These are phyloP conservation scores for Aspergillus wentii DNA, from an alignment of 495 filamentous ascomycete species.

Conservation along the genomic window DNA sequence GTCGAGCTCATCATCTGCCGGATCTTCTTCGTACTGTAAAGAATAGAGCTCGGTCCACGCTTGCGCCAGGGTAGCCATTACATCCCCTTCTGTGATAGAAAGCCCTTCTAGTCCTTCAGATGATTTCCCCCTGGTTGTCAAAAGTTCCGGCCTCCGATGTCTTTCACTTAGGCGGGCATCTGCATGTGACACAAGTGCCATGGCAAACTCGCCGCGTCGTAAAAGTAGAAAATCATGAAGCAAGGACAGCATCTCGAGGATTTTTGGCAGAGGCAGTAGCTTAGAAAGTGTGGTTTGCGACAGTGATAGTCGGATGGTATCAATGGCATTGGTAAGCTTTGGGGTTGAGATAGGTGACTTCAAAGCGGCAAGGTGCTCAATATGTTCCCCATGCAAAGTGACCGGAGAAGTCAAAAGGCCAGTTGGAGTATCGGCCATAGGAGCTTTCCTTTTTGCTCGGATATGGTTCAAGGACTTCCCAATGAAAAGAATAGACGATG, in stretches of 20 bases:
- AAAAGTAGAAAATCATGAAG: slow-evolving; percentile 86
- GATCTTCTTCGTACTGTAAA: slow-evolving; percentile 68
- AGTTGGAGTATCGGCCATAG: slow-evolving; percentile 24
- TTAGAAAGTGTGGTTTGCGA: slow-evolving; percentile 77
- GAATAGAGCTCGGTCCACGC: slow-evolving; percentile 74
- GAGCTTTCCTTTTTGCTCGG: slow-evolving; percentile 42
- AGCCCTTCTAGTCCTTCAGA: slow-evolving; percentile 45
- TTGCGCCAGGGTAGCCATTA: slow-evolving; percentile 64
- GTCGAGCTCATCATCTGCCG: slow-evolving; percentile 69
- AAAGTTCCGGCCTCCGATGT: slow-evolving; percentile 25
- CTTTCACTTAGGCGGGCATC: slow-evolving; percentile 63
- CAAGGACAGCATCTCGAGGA: slow-evolving; percentile 70
- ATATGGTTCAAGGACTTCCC: slow-evolving; percentile 85
- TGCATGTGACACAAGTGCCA: slow-evolving; percentile 77
- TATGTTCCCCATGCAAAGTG: slow-evolving; percentile 66
- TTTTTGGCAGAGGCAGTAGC: slow-evolving; percentile 68
- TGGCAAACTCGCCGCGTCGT: slow-evolving; percentile 83
- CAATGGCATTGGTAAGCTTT: slow-evolving; percentile 63
- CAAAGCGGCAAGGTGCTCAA: slow-evolving; percentile 65
- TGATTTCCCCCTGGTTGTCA: slow-evolving; percentile 14
- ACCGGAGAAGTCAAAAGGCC: slow-evolving; percentile 49
- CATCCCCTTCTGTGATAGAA: slow-evolving; percentile 81
- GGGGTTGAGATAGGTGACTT: slow-evolving; percentile 67
- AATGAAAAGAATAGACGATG: slow-evolving; percentile 83
- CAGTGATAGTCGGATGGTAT: slow-evolving; percentile 71